Base-by-base conservation (phyloP, 495 filamentous ascomycete species). In the Trichocladium uniseriatum region DNA sequence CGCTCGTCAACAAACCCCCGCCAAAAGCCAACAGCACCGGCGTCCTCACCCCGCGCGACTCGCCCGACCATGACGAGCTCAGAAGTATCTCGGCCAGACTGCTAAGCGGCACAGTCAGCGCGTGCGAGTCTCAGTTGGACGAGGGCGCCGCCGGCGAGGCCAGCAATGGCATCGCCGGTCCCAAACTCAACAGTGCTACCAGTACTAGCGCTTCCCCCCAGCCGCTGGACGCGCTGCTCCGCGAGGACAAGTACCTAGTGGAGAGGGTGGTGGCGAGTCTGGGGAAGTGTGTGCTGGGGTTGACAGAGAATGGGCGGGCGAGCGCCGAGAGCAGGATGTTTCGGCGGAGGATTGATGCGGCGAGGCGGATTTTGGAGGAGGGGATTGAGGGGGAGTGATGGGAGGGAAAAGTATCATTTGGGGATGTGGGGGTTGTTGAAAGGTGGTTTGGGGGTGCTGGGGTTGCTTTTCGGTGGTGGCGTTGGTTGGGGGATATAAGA, bases 191-290 rank as follows among this genome's bases (percentile, higher is more conserved):
- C 27, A 29, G 27, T 29, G 27, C 5, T 29, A 10, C 5, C 10
- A 29, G 10, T 29, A 29, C 27, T 29, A 29, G n/a, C n/a, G n/a
- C n/a, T n/a, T n/a, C n/a, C n/a, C n/a, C n/a, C n/a, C n/a, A n/a
- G n/a, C n/a, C n/a, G n/a, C 61, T 76, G 54, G 49, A 79, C 64
- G 61, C 76, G 67, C 54, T 87, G 32, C 75, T 77, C 39, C 74
- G 79, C 34, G 80, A 86, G 38, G 86, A 90, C 54, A 81, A 82
- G 53, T 78, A 82, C 48, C 75, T 91, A 13, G 75, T 91, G n/a
- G 84, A 89, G 57, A 70, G 78, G 41, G 67, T 95, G 5, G 81
- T 90, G 9, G 74, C 78, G n/a, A 86, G 81, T 48, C 69, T 95
- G 15, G 80, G 83, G 6, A 77, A 79, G 58, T 78, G 84, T 77